Base-by-base conservation (phyloP, 495 filamentous ascomycete genomes). In the Xylaria intraflava region DNA sequence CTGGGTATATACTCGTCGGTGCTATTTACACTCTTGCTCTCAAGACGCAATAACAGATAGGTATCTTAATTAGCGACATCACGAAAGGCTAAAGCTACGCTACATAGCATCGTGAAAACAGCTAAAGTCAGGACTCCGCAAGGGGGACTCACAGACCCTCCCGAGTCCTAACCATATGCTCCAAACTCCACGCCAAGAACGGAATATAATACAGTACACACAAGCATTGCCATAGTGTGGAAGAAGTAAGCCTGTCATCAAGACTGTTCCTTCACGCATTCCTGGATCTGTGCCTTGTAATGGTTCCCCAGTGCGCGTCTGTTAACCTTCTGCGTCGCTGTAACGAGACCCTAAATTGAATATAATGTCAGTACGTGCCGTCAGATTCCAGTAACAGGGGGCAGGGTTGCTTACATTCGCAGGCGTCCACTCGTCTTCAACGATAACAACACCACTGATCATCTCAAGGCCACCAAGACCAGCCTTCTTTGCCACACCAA, bases 341-440 rank as follows among this genome's bases (percentile, higher is more conserved):
- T 85, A 8, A 78, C 74, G 12, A 84, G 65, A 5, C 78, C 77
- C 82, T 84, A 46, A 16, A 41, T 8, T 27, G 22, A 22, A 55
- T 74, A 55, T 74, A 62, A 75, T 62, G 29, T 38, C 11, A 50
- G 47, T 46, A 24, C 14, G 3, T 3, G 6, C 51, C 29, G 8
- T 29, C 26, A 24, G 45, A 22, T 11, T 4, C 14, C 27, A 16
- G 38, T 9, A 31, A 3, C 4, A 42, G 49, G 31, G 20, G 31
- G 11, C 7, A 46, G 16, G 20, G 27, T 30, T 22, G 40, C 20
- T 78, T 65, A 84, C 82, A 65, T 77, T 84, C 14, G 72, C 68
- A 23, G 82, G 82, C 49, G 80, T 83, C 82, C 82, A 85, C 66
- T 85, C 82, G 58, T 83, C 82, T 42, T 83, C 81, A 1, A 74